Conservation (phyloP, 176 grass and related monocot genomes). For the Microstegium vimineum region DNA sequence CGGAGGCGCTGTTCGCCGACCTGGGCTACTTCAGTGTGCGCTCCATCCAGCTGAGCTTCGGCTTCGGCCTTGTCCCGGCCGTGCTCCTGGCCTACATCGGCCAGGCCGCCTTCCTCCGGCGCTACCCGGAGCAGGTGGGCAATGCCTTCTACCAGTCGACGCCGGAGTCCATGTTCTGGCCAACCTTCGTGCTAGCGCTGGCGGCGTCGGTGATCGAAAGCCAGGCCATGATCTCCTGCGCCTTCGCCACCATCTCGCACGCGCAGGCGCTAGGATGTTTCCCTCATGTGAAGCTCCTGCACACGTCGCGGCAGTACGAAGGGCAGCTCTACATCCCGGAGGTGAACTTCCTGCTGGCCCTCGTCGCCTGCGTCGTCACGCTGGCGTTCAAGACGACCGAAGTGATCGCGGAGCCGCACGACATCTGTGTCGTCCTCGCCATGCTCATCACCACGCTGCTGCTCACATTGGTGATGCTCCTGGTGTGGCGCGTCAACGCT, state of each 20-base stretch:
- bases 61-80: slow-evolving; percentile 40
- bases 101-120: slow-evolving; percentile 55
- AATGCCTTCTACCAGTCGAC: slow-evolving; percentile 61
- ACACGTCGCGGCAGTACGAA: slow-evolving; percentile 50
- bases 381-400: slow-evolving; percentile 27
- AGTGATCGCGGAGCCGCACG: slow-evolving; percentile 63
- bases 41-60: slow-evolving; percentile 63
- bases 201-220: slow-evolving; percentile 50
- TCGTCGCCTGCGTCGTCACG: slow-evolving; percentile 44
- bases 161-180: slow-evolving; percentile 46
- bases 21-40: slow-evolving; percentile 63
- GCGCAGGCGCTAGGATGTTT: slow-evolving; percentile 60
- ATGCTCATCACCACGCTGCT: slow-evolving; percentile 63
- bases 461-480: slow-evolving; percentile 53
- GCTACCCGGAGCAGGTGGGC: slow-evolving; percentile 27
- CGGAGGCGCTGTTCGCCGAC: slow-evolving; percentile 70
- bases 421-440: slow-evolving; percentile 64
- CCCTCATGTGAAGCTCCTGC: slow-evolving; percentile 53
- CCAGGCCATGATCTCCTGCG: slow-evolving; percentile 75
- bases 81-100: slow-evolving; percentile 69
- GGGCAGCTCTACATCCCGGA: slow-evolving; percentile 76
- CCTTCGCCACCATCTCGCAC: slow-evolving; percentile 63
- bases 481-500: slow-evolving; percentile 38
- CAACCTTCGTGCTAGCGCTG: slow-evolving; percentile 46
- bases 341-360: slow-evolving; percentile 43